Conservation (phyloP, 192 early-diverging fungal species). For the Pecoramyces ruminantium region DNA sequence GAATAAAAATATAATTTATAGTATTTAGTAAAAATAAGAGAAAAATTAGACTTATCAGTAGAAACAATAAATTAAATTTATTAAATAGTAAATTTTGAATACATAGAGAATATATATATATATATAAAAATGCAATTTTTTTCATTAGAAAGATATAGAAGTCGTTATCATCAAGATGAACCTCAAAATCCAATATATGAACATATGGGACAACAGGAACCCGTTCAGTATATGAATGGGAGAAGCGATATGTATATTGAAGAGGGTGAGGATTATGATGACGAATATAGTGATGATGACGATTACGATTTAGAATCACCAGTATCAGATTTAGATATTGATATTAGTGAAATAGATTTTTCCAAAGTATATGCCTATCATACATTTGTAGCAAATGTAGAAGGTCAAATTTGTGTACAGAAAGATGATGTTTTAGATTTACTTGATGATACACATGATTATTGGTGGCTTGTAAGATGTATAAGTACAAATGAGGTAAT, state of each 20-base stretch:
- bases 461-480: slow-evolving; percentile 59
- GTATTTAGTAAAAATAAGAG: too few relatives aligned
- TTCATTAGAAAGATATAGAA: background rate
- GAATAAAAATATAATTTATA: too few relatives aligned
- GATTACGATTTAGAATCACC: background rate
- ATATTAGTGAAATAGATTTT: slow-evolving; percentile 42
- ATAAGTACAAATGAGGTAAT: slow-evolving; percentile 44
- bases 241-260: background rate
- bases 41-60: too few relatives aligned
- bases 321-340: background rate
- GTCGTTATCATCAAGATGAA: background rate
- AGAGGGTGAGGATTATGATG: background rate
- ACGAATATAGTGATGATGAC: background rate
- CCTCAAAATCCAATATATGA: background rate
- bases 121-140: background rate
- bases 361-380: slow-evolving; percentile 65
- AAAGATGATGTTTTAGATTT: slow-evolving; percentile 61
- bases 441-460: slow-evolving; percentile 67
- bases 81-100: too few relatives aligned
- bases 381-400: slow-evolving; percentile 68
- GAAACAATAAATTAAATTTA: too few relatives aligned
- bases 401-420: slow-evolving; percentile 68
- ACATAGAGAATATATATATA: background rate
- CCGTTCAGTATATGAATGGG: background rate
- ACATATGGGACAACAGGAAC: background rate